Conservation (phyloP, 75 land plant genomes). For the Larix kaempferi region DNA sequence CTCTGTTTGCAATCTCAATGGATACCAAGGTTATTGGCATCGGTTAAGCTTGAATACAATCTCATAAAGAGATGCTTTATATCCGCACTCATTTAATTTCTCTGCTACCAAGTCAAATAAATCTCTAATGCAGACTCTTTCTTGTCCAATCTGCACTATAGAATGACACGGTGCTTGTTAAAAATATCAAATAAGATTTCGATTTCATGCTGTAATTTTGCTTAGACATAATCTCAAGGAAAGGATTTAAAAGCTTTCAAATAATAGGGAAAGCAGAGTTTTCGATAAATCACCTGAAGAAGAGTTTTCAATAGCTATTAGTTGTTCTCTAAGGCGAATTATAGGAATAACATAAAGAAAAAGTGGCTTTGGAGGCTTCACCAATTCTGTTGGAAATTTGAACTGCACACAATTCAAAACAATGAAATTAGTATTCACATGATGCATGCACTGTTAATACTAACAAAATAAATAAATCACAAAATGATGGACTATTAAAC, state of each 20-base stretch:
- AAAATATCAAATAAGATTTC: too few relatives aligned
- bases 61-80: too few relatives aligned
- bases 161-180: too few relatives aligned
- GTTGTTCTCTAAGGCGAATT: constrained; percentile 37
- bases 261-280: background rate
- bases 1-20: too few relatives aligned
- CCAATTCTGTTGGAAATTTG: constrained; percentile 33
- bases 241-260: background rate
- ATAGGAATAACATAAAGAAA: constrained; percentile 33
- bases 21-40: too few relatives aligned
- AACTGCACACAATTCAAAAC: constrained; percentile 23
- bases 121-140: too few relatives aligned
- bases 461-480: background rate
- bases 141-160: too few relatives aligned
- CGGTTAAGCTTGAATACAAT: too few relatives aligned
- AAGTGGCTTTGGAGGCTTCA: constrained; percentile 44
- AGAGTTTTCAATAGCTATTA: constrained; percentile 33
- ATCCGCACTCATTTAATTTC: too few relatives aligned
- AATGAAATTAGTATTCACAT: background rate
- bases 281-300: constrained; percentile 17
- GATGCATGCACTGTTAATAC: background rate
- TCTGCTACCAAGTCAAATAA: too few relatives aligned
- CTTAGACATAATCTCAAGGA: background rate
- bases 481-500: background rate
- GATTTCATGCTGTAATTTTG: too few relatives aligned